Percentiles rank a stretch among this genome's conserved stretches.
These are phyloP conservation scores for Apocynum venetum DNA, from an alignment of 257 asterid genomes.

Conservation along the genomic window DNA sequence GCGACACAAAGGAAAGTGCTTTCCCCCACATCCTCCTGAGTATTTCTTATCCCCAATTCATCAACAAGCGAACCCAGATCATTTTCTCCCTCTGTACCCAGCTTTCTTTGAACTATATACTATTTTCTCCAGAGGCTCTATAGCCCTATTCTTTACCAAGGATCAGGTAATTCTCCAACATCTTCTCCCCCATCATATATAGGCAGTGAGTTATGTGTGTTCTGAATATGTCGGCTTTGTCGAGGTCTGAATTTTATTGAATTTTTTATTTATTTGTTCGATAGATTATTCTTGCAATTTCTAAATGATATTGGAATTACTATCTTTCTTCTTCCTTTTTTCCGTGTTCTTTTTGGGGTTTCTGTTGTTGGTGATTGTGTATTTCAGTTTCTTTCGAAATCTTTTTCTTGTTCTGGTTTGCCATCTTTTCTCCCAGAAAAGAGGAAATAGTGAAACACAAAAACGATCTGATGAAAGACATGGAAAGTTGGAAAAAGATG, in stretches of 20 bases:
- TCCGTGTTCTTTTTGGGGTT: neutral
- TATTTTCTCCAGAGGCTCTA: conserved; percentile 8
- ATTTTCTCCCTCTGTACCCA: conserved; percentile 4
- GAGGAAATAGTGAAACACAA: neutral
- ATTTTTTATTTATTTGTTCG: neutral
- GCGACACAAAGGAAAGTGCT: neutral
- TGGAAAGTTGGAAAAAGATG: neutral
- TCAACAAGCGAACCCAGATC: neutral
- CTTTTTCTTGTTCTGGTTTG: neutral
- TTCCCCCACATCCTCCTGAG: neutral
- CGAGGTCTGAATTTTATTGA: neutral
- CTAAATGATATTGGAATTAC: neutral
- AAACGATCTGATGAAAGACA: neutral
- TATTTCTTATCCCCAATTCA: neutral
- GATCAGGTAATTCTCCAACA: conserved; percentile 39
- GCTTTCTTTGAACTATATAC: neutral
- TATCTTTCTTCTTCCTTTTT: neutral
- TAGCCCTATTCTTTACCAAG: conserved; percentile 8
- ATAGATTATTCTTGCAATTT: neutral
- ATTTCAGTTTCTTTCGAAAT: neutral
- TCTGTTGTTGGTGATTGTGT: neutral
- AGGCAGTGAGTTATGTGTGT: too few species aligned
- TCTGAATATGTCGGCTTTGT: too few species aligned
- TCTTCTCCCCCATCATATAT: neutral
- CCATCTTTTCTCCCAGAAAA: neutral